phyloP scores from a whole-genome alignment of 2,329 filamentous ascomycete species.

The Fusarium torulosum region DNA sequence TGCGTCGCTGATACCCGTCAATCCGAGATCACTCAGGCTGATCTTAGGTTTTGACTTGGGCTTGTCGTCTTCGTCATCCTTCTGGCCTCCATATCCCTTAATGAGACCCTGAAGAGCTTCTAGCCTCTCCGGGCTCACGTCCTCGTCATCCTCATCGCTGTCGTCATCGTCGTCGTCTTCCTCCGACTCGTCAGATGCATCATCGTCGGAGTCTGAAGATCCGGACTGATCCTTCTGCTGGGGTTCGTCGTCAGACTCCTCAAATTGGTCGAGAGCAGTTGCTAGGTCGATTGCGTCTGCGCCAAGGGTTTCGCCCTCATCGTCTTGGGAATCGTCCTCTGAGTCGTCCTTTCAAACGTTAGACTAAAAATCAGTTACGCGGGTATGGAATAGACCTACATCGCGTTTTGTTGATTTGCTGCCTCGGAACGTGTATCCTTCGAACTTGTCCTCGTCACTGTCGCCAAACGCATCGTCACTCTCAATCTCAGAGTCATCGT shows the following conservation, averaged over 20 bases:
- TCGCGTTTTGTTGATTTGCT: slow-evolving; percentile 55
- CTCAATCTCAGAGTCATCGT: slow-evolving; percentile 74
- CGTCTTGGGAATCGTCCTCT: slow-evolving; percentile 65
- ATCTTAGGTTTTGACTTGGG: slow-evolving; percentile 73
- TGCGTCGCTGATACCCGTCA: slow-evolving; percentile 79
- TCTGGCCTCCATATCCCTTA: slow-evolving; percentile 75
- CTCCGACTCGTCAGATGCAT: slow-evolving; percentile 56
- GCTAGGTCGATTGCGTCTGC: slow-evolving; percentile 71
- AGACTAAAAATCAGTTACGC: slow-evolving; percentile 2
- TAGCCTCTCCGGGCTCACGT: slow-evolving; percentile 67
- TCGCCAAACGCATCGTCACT: slow-evolving; percentile 87
- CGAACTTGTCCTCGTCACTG: slow-evolving; percentile 87
- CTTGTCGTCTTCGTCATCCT: slow-evolving; percentile 62
- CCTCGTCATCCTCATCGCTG: slow-evolving; percentile 61
- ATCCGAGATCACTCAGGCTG: slow-evolving; percentile 78
- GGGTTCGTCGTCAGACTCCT: slow-evolving; percentile 63
- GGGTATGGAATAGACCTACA: slow-evolving; percentile 30
- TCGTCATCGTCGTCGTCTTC: slow-evolving; percentile 61
- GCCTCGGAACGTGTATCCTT: slow-evolving; percentile 73
- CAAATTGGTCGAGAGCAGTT: slow-evolving; percentile 67
- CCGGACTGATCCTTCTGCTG: slow-evolving; percentile 60
- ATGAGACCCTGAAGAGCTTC: slow-evolving; percentile 77
- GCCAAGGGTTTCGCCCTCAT: slow-evolving; percentile 69
- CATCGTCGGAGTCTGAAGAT: slow-evolving; percentile 60
- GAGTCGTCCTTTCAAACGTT: slow-evolving; percentile 63